Evolutionary conservation across 1,284 basidiomycete genomes (phyloP).

Genomic region (Sporisorium sorghi): DNA sequence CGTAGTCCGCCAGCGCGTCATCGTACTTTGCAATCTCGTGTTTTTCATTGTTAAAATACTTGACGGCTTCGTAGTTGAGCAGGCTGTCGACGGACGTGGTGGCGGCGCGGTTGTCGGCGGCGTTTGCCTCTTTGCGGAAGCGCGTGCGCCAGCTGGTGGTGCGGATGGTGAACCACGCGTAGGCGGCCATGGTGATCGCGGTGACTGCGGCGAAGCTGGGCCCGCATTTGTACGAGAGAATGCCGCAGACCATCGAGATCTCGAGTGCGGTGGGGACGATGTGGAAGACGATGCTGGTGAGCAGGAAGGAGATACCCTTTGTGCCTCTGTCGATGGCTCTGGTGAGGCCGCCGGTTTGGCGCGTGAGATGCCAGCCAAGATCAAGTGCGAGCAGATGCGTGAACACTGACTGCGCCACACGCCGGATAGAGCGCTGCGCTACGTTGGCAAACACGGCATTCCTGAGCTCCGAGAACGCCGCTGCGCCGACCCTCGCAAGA

Average conservation of each 20-base stretch:
- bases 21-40: conserved; percentile 93
- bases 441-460: conserved; percentile 98
- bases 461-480: conserved; percentile 88
- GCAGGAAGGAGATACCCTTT: conserved; percentile 94
- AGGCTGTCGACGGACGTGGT: conserved; percentile 92
- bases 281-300: conserved; percentile 93
- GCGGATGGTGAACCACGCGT: conserved; percentile 95
- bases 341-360: conserved; percentile 95
- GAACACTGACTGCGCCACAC: conserved; percentile 92
- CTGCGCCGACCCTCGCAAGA: conserved; percentile 86
- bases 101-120: conserved; percentile 95
- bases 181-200: conserved; percentile 83
- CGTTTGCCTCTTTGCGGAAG: conserved; percentile 94
- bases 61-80: conserved; percentile 98
- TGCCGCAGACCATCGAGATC: conserved; percentile 96
- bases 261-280: conserved; percentile 95
- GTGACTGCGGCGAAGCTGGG: conserved; percentile 96
- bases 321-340: conserved; percentile 96
- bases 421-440: conserved; percentile 90
- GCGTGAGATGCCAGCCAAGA: conserved; percentile 88
- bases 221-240: conserved; percentile 95
- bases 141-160: conserved; percentile 97
- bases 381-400: conserved; percentile 90
- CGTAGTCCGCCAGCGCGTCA: conserved; percentile 85
- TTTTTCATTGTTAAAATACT: conserved; percentile 98